Percentiles rank a stretch among this genome's conserved stretches.
These are phyloP conservation scores for Penicillium sp. DNA, from an alignment of 2,329 filamentous ascomycete genomes.

Conservation along the genomic window DNA sequence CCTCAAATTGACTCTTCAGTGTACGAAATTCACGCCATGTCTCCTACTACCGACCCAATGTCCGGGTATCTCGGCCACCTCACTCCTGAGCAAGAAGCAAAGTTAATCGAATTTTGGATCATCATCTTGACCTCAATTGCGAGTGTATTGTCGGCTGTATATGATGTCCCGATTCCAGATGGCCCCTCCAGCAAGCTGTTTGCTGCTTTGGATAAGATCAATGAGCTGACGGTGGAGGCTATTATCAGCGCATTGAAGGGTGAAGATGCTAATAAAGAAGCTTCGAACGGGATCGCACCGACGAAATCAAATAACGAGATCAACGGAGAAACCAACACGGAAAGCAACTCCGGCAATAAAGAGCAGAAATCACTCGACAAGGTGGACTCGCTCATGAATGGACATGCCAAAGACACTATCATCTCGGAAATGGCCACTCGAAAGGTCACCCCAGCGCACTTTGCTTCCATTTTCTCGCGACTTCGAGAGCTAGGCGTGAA, in stretches of 20 bases:
- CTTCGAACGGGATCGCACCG: background rate
- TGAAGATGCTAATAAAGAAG: background rate
- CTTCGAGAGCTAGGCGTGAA: constrained; percentile 20
- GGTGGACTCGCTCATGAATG: constrained; percentile 17
- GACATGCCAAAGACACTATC: constrained; percentile 15
- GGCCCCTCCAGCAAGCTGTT: constrained; percentile 20
- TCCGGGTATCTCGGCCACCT: constrained; percentile 65
- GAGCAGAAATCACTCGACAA: constrained; percentile 17
- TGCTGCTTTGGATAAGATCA: constrained; percentile 18
- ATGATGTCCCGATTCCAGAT: constrained; percentile 37
- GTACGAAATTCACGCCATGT: constrained; percentile 3
- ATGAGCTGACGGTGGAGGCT: constrained; percentile 22
- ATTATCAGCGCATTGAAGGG: constrained; percentile 19
- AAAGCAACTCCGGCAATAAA: background rate
- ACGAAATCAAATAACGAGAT: background rate
- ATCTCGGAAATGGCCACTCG: constrained; percentile 14
- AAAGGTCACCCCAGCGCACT: constrained; percentile 19
- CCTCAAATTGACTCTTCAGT: background rate
- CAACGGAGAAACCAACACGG: background rate
- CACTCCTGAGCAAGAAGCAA: constrained; percentile 77
- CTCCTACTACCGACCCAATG: constrained; percentile 39
- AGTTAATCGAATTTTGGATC: constrained; percentile 80
- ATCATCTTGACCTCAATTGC: constrained; percentile 35
- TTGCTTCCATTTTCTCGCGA: constrained; percentile 14
- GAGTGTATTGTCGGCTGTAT: constrained; percentile 20